A percentile compares a stretch with the other conserved stretches of the same genome.
Conservation (phyloP, 2,329 filamentous ascomycete species). For the Calonectria multiphialidica region DNA sequence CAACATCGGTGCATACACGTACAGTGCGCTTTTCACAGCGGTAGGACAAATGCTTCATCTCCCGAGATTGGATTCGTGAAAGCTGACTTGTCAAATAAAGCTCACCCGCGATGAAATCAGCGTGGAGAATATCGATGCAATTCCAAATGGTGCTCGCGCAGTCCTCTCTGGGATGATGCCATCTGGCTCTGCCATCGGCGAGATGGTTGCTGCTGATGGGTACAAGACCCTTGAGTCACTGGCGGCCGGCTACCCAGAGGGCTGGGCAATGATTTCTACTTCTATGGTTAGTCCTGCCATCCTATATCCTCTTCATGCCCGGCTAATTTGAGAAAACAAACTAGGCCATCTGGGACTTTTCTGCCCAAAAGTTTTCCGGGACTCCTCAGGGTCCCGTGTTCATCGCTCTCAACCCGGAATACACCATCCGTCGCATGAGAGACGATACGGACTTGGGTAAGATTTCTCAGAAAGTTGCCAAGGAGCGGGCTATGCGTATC, state of each 20-base stretch:
- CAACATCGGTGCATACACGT: slow-evolving; percentile 13
- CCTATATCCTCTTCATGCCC: not conserved
- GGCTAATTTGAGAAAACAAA: not conserved
- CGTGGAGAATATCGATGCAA: not conserved
- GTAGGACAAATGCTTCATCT: not conserved
- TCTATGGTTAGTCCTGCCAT: slow-evolving; percentile 38
- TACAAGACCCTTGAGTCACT: slow-evolving; percentile 37
- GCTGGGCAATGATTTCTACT: slow-evolving; percentile 39
- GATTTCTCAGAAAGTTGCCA: not conserved
- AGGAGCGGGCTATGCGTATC: not conserved
- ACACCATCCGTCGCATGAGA: slow-evolving; percentile 33
- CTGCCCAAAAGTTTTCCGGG: slow-evolving; percentile 26
- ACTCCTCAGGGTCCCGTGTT: slow-evolving; percentile 40
- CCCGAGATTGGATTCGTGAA: not conserved
- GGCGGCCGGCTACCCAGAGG: slow-evolving; percentile 33
- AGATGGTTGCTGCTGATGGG: slow-evolving; percentile 35
- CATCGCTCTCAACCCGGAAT: slow-evolving; percentile 41
- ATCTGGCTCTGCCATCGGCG: slow-evolving; percentile 25
- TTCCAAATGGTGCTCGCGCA: not conserved
- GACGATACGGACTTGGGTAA: not conserved
- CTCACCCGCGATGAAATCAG: not conserved
- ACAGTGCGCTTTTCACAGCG: not conserved
- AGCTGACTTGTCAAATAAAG: slow-evolving; percentile 7
- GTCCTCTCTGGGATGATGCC: slow-evolving; percentile 24
- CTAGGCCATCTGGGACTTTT: slow-evolving; percentile 46